Evolutionary conservation across 2,329 filamentous ascomycete genomes (phyloP), one percentile per base, ranked within the genome.

Genomic region (Knufia fluminis): DNA sequence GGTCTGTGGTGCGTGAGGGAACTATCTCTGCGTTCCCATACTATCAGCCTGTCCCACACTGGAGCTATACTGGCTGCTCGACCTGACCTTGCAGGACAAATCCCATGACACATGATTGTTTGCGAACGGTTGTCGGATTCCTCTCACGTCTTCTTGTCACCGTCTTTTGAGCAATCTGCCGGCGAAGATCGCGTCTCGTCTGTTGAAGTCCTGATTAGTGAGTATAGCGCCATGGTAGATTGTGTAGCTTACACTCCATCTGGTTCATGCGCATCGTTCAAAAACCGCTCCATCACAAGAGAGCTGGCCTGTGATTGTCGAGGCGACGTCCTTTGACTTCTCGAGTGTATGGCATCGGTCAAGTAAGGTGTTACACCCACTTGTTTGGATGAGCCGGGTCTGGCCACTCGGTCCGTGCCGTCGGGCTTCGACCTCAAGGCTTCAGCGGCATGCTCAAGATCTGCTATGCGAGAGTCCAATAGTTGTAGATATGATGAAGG

Each of bases 401-500:
- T 8, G 16, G 3, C 16, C 12, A 35, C 9, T 12, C 26, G 24
- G 26, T 19, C 12, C 3, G 16, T 45, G 42, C 42, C n/a, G 9
- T 4, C 22, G 8, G 19, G 4, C 6, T 41, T 41, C 16, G 33
- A 36, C 6, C 16, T 14, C 33, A 22, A 43, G 19, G 40, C 22
- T 26, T 45, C 42, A 12, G 42, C 24, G 14, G 42, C 26, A 45
- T 4, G 9, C 39, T 48, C 49, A 9, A 51, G 49, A 12, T 48
- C 20, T 6, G 49, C 43, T 16, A 51, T 47, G 8, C 49, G 33
- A 22, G 33, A 23, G 22, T 51, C 44, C 3, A 51, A 31, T 8
- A 20, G 63, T 49, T 62, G 57, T 46, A 67, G 60, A 52, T 67
- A 66, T 42, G 64, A 57, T 31, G 62, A 51, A 4, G 64, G 63